phyloP scores from a whole-genome alignment of 257 asterid genomes.

The Primulina huaijiensis region DNA sequence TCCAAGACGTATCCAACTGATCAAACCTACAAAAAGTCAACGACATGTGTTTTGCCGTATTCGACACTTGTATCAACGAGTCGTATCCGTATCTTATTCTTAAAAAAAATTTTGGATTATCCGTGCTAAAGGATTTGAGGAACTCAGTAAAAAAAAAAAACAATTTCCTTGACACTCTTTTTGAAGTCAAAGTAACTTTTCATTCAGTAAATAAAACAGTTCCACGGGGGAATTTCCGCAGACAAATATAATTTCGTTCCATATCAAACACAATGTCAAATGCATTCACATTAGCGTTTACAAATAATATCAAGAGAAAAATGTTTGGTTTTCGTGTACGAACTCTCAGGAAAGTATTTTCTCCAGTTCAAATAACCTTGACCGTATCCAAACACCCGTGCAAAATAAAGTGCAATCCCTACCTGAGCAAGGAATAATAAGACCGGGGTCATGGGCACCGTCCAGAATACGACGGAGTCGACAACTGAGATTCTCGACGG shows the following conservation, averaged over 20 bases:
- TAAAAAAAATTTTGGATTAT: no score
- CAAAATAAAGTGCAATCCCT: background rate
- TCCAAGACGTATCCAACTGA: no score
- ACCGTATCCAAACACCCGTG: background rate
- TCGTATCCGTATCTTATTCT: no score
- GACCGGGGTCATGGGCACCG: conserved; percentile 50
- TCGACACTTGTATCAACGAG: no score
- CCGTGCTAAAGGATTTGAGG: no score
- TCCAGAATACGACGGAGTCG: conserved; percentile 55
- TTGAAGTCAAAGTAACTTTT: background rate
- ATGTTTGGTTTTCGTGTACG: background rate
- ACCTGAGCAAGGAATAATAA: conserved; percentile 50
- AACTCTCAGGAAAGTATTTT: background rate
- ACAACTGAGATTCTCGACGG: conserved; percentile 57
- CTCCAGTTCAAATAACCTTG: background rate
- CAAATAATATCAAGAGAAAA: background rate
- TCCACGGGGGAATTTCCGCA: background rate
- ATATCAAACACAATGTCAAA: background rate
- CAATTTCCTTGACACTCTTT: background rate
- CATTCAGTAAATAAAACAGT: background rate
- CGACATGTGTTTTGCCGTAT: no score
- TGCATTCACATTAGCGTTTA: background rate
- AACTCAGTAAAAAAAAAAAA: background rate
- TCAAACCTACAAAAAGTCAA: no score
- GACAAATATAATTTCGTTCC: no score